Base-by-base conservation (phyloP, 1,139 yeast genomes). In the Protomyces arabidopsidicola region DNA sequence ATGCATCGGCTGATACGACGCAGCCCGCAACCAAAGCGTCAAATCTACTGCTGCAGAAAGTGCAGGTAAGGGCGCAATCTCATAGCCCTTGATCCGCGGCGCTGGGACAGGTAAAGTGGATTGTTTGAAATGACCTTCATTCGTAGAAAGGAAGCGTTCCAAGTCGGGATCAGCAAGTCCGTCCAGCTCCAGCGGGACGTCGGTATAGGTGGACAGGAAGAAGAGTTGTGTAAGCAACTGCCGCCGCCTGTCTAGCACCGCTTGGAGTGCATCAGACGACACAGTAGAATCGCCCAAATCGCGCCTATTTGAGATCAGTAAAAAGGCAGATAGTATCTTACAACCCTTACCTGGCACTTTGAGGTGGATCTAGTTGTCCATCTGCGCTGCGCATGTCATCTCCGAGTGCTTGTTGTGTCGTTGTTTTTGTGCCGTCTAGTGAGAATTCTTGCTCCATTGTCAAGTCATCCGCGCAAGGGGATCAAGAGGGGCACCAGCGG, bases 11-110 rank as follows among this genome's bases (percentile, higher is more conserved):
- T 90, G 78, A 0, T 97, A 87, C 72, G 91, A 97, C 2, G 0
- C 96, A 88, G 65, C 89, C 82, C 71, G 89, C 90, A 72, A 87
- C 89, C 50, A 93, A 76, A 72, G 91, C 97, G 0, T 97, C 89
- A 67, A 91, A 77, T 1, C 97, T 87, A 10, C 39, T 50, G 27
- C 53, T 20, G 42, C 34, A 57, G 39, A 24, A 27, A 45, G n/a
- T 34, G 58, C 53, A 38, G 48, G 35, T 38, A 18, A 35, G 39
- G 58, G n/a, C 50, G 64, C 42, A 53, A 38, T 38, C 59, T 59
- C 31, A 36, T 20, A 20, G 60, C 12, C n/a, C 24, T 52, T 36
- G n/a, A 36, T n/a, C 18, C 51, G 22, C 59, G 38, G 4, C 56
- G 56, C 60, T 20, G 45, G 56, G 8, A 55, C 45, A 34, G 48